Base-by-base conservation (phyloP, 1,284 basidiomycete species). In the Marasmius sp. region DNA sequence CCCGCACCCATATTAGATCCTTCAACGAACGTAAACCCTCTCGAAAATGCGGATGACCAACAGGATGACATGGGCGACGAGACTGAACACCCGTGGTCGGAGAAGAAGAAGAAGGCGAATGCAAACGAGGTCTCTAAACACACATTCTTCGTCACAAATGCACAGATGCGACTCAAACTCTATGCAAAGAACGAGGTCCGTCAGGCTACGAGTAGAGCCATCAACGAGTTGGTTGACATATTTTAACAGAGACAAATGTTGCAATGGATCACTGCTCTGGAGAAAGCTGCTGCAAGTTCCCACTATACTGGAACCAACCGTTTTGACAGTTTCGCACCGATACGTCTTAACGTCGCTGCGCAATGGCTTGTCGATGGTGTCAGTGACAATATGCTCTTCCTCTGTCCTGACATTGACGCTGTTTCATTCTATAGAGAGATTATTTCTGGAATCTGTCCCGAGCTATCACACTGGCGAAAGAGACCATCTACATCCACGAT, bases 301-400 rank as follows among this genome's bases (percentile, higher is more conserved):
- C 87, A 91, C 64, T 99, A 93, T 80, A 88, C 87, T 1, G 86
- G 89, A 18, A 82, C 81, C 48, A 96, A 98, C 73, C 81, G 95
- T 27, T 98, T 98, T 73, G 93, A 91, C 64, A 97, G 94, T 67
- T 99, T 97, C 75, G 92, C 97, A 2, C 97, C 97, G 0, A 92
- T 98, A 62, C 85, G 97, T 16, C 76, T 94, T 69, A 96, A 98
- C 70, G 96, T 96, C 2, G 91, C 94, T 41, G 93, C 95, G 0
- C 97, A 98, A 70, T 99, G 97, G 97, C 87, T 99, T 3, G 95
- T 98, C n/a, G 97, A 99, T 76, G 97, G 97, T 7, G 93, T 94
- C 66, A 70, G 88, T 79, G 14, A 47, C 10, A 61, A 27, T 60
- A 36, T 43, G 20, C 48, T 55, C 52, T 14, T 38, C 50, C 20